phyloP scores from a whole-genome alignment of 139 green algal genomes.

The Chlorella sorokiniana region DNA sequence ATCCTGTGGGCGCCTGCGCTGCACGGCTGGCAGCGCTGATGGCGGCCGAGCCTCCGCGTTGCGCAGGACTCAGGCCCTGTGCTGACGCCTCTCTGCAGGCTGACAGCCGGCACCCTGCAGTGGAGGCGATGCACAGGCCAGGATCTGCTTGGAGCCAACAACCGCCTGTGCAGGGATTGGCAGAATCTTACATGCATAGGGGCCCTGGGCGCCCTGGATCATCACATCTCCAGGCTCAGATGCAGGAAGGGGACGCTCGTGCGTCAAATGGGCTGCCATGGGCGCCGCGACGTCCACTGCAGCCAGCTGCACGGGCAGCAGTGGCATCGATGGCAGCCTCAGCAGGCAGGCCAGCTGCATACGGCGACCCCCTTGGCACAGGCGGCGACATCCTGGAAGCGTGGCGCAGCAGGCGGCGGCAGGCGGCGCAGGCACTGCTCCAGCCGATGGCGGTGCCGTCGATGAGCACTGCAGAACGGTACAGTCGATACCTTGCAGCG shows the following conservation, averaged over 20 bases:
- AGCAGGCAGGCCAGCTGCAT: neutral
- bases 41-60: neutral
- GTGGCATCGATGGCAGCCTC: neutral
- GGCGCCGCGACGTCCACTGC: too few species aligned
- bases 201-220: too few species aligned
- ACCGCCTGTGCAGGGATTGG: too few species aligned
- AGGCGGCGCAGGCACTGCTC: neutral
- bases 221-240: too few species aligned
- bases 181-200: too few species aligned
- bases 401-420: slow-evolving; percentile 8
- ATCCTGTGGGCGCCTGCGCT: neutral
- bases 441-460: neutral
- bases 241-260: too few species aligned
- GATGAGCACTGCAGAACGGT: neutral
- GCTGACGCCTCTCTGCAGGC: too few species aligned
- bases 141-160: too few species aligned
- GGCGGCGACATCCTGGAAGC: slow-evolving; percentile 12
- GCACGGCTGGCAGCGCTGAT: neutral
- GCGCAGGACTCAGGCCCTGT: neutral
- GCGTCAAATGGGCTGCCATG: too few species aligned
- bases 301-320: neutral
- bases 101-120: too few species aligned
- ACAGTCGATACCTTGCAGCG: slow-evolving; percentile 20
- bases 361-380: too few species aligned
- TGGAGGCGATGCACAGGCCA: too few species aligned